Evolutionary conservation across 2,329 filamentous ascomycete species (phyloP), one percentile per base, ranked within the genome.

Genomic region (Zasmidium citrigriseum): DNA sequence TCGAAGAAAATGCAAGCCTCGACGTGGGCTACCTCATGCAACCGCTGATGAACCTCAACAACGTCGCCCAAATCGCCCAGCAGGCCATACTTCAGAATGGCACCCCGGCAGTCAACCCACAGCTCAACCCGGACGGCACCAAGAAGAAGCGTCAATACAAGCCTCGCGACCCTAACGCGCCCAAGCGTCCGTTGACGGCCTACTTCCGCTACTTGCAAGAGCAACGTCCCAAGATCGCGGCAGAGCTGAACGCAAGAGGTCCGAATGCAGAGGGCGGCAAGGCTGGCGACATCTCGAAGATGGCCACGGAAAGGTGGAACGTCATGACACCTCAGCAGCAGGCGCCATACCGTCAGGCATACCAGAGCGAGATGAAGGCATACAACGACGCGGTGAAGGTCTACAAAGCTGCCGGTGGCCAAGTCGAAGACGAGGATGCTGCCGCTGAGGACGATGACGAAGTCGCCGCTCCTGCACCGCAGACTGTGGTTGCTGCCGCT

Each of bases 161-260:
- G 72, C 73, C 75, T 48, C 77, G 74, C 64, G 93, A 98, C 74
- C 93, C 92, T 67, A 96, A 96, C 75, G 93, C 92, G 5, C 93
- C 93, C 60, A 97, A 97, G 85, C 87, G 93, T 51, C 93, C 93
- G 10, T 77, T 97, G 71, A 98, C 93, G 4, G 92, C 93, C 2
- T 97, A 96, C 80, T 96, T 98, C 81, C 81, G 97, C 61, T 98
- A 92, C 80, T 91, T 96, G 83, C 89, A 96, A 75, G 88, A 89
- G 64, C 91, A 91, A 64, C 89, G 93, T 51, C 84, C 87, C 53
- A 88, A 90, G 72, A 95, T 98, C 67, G 88, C 90, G 57, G 70
- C 72, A 4, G 70, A 75, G 46, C 83, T 96, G 11, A 90, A 89
- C 57, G 49, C 49, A 9, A 73, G 73, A 9, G 65, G 67, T 9